Evolutionary conservation across 2,329 filamentous ascomycete species (phyloP).

Genomic region (Colletotrichum sp.): DNA sequence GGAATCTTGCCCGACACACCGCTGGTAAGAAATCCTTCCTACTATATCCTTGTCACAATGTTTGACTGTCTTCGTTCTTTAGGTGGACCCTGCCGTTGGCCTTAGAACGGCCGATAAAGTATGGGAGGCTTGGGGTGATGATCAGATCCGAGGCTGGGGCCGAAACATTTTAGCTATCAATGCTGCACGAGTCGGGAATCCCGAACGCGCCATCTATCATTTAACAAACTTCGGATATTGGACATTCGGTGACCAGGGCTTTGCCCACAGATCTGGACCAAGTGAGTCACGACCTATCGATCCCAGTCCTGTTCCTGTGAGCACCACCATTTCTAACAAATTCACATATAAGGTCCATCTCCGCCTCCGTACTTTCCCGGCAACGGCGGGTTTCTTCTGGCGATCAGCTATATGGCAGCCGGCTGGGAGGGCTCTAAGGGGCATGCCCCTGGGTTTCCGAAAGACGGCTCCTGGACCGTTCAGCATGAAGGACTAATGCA

Average conservation of each 20-base stretch:
- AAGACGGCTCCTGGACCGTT: conserved; percentile 37
- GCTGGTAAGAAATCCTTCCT: conserved; percentile 5
- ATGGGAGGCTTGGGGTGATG: conserved; percentile 43
- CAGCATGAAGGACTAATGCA: conserved; percentile 23
- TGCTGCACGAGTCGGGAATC: conserved; percentile 43
- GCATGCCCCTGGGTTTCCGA: conserved; percentile 38
- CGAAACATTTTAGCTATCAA: conserved; percentile 53
- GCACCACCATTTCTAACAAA: neutral
- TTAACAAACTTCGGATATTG: conserved; percentile 45
- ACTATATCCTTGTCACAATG: neutral
- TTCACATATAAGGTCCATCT: neutral
- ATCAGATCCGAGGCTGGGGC: conserved; percentile 49
- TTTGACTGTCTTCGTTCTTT: neutral
- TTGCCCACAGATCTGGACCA: conserved; percentile 31
- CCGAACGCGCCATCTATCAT: conserved; percentile 43
- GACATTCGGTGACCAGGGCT: conserved; percentile 38
- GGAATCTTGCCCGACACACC: conserved; percentile 46
- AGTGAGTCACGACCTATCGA: conserved; percentile 8
- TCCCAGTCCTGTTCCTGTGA: neutral
- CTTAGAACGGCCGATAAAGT: conserved; percentile 42
- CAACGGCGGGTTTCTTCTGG: conserved; percentile 40
- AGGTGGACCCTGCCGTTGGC: conserved; percentile 38
- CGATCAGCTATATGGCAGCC: conserved; percentile 41
- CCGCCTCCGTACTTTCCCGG: conserved; percentile 38
- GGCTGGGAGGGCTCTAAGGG: conserved; percentile 13